These are phyloP conservation scores for Xylariomycetidae sp. DNA, from an alignment of 2,329 filamentous ascomycete species.

Conservation along the genomic window DNA sequence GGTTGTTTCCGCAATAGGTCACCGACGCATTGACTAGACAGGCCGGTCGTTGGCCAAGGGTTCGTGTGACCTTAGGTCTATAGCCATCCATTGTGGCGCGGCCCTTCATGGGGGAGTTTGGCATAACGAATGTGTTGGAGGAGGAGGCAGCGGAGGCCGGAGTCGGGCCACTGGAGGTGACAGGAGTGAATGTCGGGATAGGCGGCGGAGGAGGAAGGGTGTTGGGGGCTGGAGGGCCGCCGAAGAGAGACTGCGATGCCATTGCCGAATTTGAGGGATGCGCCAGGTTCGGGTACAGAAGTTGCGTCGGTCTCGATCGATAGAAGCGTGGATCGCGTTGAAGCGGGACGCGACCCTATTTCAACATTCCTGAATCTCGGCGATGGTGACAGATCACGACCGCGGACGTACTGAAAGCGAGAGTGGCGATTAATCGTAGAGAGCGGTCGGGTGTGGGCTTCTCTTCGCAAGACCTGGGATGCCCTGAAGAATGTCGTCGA, in stretches of 20 bases:
- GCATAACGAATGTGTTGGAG: constrained; percentile 85
- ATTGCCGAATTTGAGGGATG: constrained; percentile 20
- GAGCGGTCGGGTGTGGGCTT: no score
- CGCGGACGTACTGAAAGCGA: no score
- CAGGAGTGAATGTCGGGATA: constrained; percentile 22
- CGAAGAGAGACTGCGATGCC: constrained; percentile 24
- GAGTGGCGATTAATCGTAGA: no score
- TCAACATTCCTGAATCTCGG: no score
- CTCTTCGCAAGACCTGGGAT: no score
- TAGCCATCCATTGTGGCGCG: constrained; percentile 65
- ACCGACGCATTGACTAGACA: constrained; percentile 97
- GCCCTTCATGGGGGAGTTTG: constrained; percentile 70
- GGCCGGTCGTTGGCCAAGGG: constrained; percentile 74
- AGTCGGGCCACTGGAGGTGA: constrained; percentile 34
- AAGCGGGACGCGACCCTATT: no score
- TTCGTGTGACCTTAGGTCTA: constrained; percentile 75
- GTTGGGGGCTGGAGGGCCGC: constrained; percentile 19
- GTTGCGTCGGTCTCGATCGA: not conserved
- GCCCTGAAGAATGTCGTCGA: no score
- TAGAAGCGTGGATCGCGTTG: constrained; percentile 4
- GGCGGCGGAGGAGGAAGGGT: constrained; percentile 19
- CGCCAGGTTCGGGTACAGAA: constrained; percentile 14
- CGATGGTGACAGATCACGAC: no score
- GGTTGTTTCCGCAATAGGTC: constrained; percentile 96
- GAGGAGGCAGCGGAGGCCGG: constrained; percentile 48